Percentiles rank a stretch among this genome's conserved stretches.
These are phyloP conservation scores for Paramicrosporidium saccamoebae DNA, from an alignment of 371 early-diverging fungal species.

Conservation along the genomic window DNA sequence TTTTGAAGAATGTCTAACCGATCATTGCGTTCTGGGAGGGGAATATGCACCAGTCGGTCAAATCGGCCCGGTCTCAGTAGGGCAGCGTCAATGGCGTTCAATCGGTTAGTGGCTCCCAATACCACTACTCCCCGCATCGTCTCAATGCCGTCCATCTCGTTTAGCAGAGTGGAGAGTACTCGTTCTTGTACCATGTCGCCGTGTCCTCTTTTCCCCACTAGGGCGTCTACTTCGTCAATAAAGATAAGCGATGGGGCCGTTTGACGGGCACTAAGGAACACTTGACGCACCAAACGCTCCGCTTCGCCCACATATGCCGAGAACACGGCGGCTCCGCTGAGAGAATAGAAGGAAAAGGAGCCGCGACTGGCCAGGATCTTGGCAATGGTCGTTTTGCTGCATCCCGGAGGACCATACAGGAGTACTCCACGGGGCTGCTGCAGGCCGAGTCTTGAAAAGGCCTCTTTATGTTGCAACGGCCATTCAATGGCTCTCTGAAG, in stretches of 20 bases:
- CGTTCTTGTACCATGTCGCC: conserved; percentile 58
- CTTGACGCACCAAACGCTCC: conserved; percentile 34
- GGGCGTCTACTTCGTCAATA: conserved; percentile 90
- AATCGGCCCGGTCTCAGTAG: conserved; percentile 80
- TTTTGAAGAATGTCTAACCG: conserved; percentile 50
- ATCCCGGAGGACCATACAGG: conserved; percentile 90
- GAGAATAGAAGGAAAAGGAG: conserved; percentile 38
- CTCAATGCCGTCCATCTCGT: conserved; percentile 92
- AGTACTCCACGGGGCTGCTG: conserved; percentile 55
- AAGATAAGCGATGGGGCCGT: conserved; percentile 77
- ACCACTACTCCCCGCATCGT: conserved; percentile 28
- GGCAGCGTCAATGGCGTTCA: conserved; percentile 79
- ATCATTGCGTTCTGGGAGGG: conserved; percentile 48
- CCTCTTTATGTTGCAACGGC: conserved; percentile 38
- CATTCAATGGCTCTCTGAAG: conserved; percentile 80
- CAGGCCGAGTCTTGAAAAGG: conserved; percentile 41
- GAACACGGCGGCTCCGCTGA: conserved; percentile 63
- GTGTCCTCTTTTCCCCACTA: conserved; percentile 63
- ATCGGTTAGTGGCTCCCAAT: conserved; percentile 85
- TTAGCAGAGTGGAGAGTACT: conserved; percentile 51
- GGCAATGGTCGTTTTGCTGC: conserved; percentile 84
- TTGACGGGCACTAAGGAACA: conserved; percentile 51
- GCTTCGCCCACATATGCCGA: conserved; percentile 79
- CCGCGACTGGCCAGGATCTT: conserved; percentile 16
- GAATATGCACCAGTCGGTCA: conserved; percentile 61